phyloP scores from a whole-genome alignment of 306 rosid genomes.

The Gillenia trifoliata region DNA sequence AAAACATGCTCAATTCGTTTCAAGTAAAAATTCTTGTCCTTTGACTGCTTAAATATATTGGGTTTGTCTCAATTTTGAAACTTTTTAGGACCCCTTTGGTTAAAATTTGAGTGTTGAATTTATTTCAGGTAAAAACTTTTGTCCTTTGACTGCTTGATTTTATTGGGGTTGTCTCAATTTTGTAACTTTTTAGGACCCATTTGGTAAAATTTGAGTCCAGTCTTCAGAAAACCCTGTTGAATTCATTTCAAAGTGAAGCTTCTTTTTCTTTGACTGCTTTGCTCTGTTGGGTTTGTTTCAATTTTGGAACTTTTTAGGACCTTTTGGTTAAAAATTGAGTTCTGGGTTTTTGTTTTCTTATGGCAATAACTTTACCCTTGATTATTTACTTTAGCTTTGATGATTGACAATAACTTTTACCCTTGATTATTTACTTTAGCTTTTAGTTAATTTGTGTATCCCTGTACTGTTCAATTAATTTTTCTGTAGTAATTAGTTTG shows the following conservation, averaged over 20 bases:
- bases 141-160: not conserved
- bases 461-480: not conserved
- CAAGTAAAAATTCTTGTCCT: slow-evolving; percentile 40
- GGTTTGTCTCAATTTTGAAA: slow-evolving; percentile 9
- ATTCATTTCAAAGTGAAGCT: not conserved
- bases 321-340: slow-evolving; percentile 3
- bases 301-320: slow-evolving; percentile 4
- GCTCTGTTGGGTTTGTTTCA: slow-evolving; percentile 4
- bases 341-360: not conserved
- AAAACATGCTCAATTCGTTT: slow-evolving; percentile 38
- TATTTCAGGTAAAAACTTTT: not conserved
- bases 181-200: not conserved
- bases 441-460: not conserved
- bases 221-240: not conserved
- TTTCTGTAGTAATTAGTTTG: not conserved
- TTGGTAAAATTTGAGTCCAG: not conserved
- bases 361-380: not conserved
- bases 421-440: not conserved
- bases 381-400: not conserved
- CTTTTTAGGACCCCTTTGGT: slow-evolving; percentile 5
- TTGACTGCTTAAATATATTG: not conserved
- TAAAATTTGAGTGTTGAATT: not conserved
- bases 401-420: not conserved
- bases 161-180: slow-evolving; percentile 12
- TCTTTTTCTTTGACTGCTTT: no score